These are phyloP conservation scores for Pythium guiyangense DNA, from an alignment of 352 stramenopile genomes.

Conservation along the genomic window DNA sequence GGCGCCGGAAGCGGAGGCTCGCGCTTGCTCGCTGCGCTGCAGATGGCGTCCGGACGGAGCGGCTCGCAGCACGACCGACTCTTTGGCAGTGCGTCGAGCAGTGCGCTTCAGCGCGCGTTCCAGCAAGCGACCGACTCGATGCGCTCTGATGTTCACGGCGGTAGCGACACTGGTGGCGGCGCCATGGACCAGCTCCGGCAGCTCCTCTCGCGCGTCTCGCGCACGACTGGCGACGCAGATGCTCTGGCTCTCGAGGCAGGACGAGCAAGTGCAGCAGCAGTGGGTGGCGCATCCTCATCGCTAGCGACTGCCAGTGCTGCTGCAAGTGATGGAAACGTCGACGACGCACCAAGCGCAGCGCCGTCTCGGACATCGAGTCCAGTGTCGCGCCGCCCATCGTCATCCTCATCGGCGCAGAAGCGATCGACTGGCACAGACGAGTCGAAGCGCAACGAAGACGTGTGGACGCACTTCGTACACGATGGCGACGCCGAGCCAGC, in stretches of 20 bases:
- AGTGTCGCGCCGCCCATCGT: background rate
- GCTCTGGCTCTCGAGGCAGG: background rate
- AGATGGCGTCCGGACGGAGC: conserved; percentile 26
- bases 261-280: background rate
- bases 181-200: conserved; percentile 57
- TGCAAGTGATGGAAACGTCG: background rate
- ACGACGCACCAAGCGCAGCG: conserved; percentile 2
- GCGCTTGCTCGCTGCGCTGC: conserved; percentile 53
- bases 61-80: conserved; percentile 10
- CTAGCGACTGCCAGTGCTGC: background rate
- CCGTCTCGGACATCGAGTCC: conserved; percentile 14
- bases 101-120: conserved; percentile 30
- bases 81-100: conserved; percentile 10
- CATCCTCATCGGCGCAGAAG: background rate
- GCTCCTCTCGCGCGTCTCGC: conserved; percentile 35
- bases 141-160: conserved; percentile 3
- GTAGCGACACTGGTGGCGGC: conserved; percentile 9
- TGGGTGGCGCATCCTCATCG: background rate
- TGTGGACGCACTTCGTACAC: conserved; percentile 21
- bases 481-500: conserved; percentile 22
- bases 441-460: conserved; percentile 3
- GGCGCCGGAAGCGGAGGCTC: conserved; percentile 30
- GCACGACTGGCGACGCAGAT: background rate
- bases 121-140: conserved; percentile 36
- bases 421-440: conserved; percentile 3